These are phyloP conservation scores for Passalora sequoiae DNA, from an alignment of 2,329 filamentous ascomycete genomes.

Conservation along the genomic window DNA sequence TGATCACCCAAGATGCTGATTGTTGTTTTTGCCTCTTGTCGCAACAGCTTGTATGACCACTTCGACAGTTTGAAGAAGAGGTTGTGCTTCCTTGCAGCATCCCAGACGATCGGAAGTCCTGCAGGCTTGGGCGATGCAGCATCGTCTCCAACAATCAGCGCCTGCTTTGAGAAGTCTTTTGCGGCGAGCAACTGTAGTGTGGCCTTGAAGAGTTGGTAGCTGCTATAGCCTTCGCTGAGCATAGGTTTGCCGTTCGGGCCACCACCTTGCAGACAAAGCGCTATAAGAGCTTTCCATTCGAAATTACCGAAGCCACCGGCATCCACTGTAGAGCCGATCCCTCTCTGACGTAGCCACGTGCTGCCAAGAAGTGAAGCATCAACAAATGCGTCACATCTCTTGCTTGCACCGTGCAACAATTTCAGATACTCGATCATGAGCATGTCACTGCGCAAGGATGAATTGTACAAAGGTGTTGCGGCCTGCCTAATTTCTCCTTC, in stretches of 20 bases:
- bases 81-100: conserved; percentile 69
- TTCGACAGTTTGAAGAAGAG: conserved; percentile 83
- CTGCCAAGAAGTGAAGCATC: conserved; percentile 83
- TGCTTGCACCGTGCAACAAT: conserved; percentile 63
- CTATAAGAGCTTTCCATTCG: conserved; percentile 79
- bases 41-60: conserved; percentile 73
- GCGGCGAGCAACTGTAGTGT: conserved; percentile 79
- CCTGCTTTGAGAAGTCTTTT: conserved; percentile 63
- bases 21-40: conserved; percentile 68
- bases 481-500: conserved; percentile 37
- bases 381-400: conserved; percentile 65
- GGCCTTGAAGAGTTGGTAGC: conserved; percentile 92
- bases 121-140: conserved; percentile 35
- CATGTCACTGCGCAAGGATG: conserved; percentile 71
- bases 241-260: conserved; percentile 65
- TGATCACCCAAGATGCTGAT: conserved; percentile 69
- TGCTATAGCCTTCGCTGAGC: conserved; percentile 75
- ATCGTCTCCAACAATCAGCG: conserved; percentile 45
- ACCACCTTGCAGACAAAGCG: conserved; percentile 73
- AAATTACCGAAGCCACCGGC: conserved; percentile 87
- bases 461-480: conserved; percentile 83
- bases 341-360: conserved; percentile 84
- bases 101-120: conserved; percentile 67
- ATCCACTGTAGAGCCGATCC: conserved; percentile 64
- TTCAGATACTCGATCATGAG: conserved; percentile 70